Evolutionary conservation across 179 eudicot genomes (phyloP), one percentile per base, ranked within the genome.

Genomic region (Silene coronaria): DNA sequence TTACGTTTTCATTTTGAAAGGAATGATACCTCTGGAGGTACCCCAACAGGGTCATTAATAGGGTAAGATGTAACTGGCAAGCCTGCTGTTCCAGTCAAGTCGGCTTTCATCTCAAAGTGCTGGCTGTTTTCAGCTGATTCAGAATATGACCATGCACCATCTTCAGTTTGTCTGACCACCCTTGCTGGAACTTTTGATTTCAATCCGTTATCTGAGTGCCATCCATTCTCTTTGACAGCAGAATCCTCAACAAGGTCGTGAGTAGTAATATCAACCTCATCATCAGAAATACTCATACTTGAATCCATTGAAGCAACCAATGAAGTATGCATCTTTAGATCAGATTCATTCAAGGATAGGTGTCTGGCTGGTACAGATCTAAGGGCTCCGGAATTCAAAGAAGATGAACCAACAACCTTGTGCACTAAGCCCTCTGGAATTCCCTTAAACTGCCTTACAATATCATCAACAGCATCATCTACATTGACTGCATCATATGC

Each of bases 381-480:
- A 65, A 83, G 27, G 13, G 80, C 80, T 68, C 83, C 91, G 77
- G 78, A 74, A 63, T 78, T 70, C 42, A 83, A 79, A 71, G 97
- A 78, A 78, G 96, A 83, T 82, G 98, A 75, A 75, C 91, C 89
- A 61, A 79, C 87, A 76, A 86, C 96, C 84, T 89, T 87, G 71
- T 87, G 87, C 79, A 86, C 82, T 38, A 95, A 84, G 76, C 93
- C 95, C 84, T 86, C 96, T 10, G 98, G 89, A 82, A 89, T 97
- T 80, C 99, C 99, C 84, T 88, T 96, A 85, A 93, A 87, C 82
- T 96, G 99, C 71, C 97, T 93, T 67, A 93, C 91, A 28, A 96
- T 89, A 85, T 96, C 99, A 87, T 96, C 99, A 84, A 96, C 85
- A 64, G 99, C 99, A 81, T 93, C 99, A 83, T 96, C 99, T 71